Base-by-base conservation (phyloP, 805 yeast species). In the Wickerhamiella vanderwaltii region DNA sequence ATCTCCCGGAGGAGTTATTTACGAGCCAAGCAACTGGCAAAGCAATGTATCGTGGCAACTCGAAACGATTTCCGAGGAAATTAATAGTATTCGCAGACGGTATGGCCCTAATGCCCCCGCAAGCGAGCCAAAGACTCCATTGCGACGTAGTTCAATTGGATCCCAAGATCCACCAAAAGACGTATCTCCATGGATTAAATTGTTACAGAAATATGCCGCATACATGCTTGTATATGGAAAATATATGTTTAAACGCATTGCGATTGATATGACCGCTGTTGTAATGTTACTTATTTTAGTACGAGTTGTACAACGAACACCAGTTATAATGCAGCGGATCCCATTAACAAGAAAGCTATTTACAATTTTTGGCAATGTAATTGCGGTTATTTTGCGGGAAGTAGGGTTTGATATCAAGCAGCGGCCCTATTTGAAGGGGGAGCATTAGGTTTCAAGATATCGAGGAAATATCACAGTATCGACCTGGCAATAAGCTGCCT, bases 51-150 rank as follows among this genome's bases (percentile, higher is more conserved):
- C 51, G 5, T 48, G 53, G 52, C 54, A 54, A 12, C 43, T 54
- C 13, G 58, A 54, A 28, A 48, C 54, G 7, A 49, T 54, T 12
- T 43, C 43, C 29, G 58, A 54, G 41, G 54, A 54, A 37, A 51
- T 54, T 32, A 39, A 35, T 26, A 44, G 51, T 9, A 49, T 52
- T 30, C 43, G 54, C 15, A 29, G 46, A 16, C 33, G 46, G 18
- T 46, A 43, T 18, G 39, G 25, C 30, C 39, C 39, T 15, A 12
- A 15, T n/a, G n/a, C n/a, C n/a, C n/a, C n/a, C n/a, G 11, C 11
- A 7, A 23, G 24, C 11, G 12, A 13, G 22, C 35, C 12, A 15
- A 16, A 15, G 11, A 23, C 28, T 22, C 29, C 20, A 12, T 5
- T 20, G 6, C 28, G 18, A 3, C 16, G 22, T 4, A 11, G 26